Evolutionary conservation across 345 rosid genomes (phyloP).

Genomic region (Eucalyptus curtisii): DNA sequence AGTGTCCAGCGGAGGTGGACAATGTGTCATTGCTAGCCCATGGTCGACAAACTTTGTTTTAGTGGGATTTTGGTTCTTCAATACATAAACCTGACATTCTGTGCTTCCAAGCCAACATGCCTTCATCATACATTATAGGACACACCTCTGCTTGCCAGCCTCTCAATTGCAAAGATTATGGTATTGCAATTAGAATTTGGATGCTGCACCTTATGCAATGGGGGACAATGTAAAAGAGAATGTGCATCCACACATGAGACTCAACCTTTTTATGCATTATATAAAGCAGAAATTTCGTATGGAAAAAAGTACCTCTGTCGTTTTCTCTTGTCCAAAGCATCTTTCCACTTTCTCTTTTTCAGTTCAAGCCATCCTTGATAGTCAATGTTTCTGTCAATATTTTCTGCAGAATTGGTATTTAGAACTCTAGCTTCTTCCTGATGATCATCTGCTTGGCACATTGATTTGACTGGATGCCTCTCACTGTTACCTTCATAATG

Average conservation of each 20-base stretch:
- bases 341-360: conserved; percentile 91
- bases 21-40: not conserved
- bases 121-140: not conserved
- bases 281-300: not conserved
- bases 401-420: conserved; percentile 16
- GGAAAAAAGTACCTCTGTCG: conserved; percentile 45
- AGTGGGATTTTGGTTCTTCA: not conserved
- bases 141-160: not conserved
- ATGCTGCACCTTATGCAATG: not conserved
- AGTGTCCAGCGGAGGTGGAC: not conserved
- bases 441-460: conserved; percentile 1
- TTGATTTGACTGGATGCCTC: conserved; percentile 10
- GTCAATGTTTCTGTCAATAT: conserved; percentile 57
- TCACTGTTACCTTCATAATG: conserved; percentile 30
- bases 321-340: conserved; percentile 47
- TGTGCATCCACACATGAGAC: not conserved
- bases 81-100: not conserved
- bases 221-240: not conserved
- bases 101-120: not conserved
- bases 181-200: not conserved
- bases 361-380: conserved; percentile 93
- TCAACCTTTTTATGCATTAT: not conserved
- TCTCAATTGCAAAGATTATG: not conserved
- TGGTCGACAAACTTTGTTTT: not conserved
- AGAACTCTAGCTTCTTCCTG: conserved; percentile 5